Conservation (phyloP, 2,329 filamentous ascomycete species). For the Clarireedia homoeocarpa region DNA sequence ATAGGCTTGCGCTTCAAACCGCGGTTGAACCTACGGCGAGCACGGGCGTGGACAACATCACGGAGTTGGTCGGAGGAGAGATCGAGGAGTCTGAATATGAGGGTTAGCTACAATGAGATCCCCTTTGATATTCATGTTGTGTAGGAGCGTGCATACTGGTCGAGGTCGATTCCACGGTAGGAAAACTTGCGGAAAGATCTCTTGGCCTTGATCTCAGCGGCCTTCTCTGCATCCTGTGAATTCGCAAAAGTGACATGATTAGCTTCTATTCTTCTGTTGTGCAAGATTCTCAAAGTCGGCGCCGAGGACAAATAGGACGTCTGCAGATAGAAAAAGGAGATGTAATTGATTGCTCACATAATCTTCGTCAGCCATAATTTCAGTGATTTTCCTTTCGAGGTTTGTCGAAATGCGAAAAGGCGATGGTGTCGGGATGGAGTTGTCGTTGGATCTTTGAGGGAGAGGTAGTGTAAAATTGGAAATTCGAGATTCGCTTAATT, state of each 20-base stretch:
- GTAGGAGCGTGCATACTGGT: conserved; percentile 65
- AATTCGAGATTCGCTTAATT: conserved; percentile 5
- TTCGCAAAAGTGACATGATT: conserved; percentile 24
- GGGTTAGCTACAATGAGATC: conserved; percentile 28
- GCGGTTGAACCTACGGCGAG: conserved; percentile 98
- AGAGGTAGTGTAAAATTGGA: not conserved
- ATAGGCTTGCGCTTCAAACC: conserved; percentile 99
- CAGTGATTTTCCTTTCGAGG: conserved; percentile 30
- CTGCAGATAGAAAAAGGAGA: not conserved
- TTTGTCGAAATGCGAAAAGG: conserved; percentile 22
- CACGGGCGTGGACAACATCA: conserved; percentile 98
- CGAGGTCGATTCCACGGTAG: conserved; percentile 98
- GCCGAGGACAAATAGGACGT: not conserved
- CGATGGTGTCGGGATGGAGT: conserved; percentile 15
- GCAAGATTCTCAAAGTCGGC: too few relatives aligned
- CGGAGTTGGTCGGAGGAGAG: conserved; percentile 97
- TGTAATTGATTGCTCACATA: conserved; percentile 48
- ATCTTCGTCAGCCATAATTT: conserved; percentile 72
- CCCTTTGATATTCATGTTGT: conserved; percentile 27
- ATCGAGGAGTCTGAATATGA: conserved; percentile 76
- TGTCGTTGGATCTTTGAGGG: conserved; percentile 8
- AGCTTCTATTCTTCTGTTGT: conserved; percentile 22
- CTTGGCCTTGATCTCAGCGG: conserved; percentile 99
- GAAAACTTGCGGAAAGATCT: conserved; percentile 99
- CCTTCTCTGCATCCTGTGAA: conserved; percentile 85